These are phyloP conservation scores for Dimocarpus longan DNA, from an alignment of 345 rosid species.

Conservation along the genomic window DNA sequence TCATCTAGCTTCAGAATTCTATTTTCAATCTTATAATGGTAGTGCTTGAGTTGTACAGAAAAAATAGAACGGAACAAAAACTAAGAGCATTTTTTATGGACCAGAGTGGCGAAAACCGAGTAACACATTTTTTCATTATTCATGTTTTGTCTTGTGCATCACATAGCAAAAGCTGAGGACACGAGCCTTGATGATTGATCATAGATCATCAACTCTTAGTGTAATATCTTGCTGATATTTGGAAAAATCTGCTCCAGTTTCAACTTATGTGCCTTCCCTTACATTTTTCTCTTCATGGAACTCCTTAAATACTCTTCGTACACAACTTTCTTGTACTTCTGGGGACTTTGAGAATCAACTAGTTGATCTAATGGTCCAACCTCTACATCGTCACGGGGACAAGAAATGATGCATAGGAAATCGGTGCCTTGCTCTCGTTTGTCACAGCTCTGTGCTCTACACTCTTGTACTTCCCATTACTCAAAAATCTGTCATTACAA, in stretches of 20 bases:
- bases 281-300: slow-evolving; percentile 26
- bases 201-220: background rate
- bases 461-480: slow-evolving; percentile 31
- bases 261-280: slow-evolving; percentile 25
- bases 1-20: too few relatives aligned
- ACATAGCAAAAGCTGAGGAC: background rate
- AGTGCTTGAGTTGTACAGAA: too few relatives aligned
- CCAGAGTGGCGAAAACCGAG: background rate
- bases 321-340: slow-evolving; percentile 21
- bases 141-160: background rate
- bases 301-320: slow-evolving; percentile 28
- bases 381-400: slow-evolving; percentile 22
- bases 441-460: slow-evolving; percentile 31
- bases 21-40: too few relatives aligned
- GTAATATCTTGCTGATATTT: background rate
- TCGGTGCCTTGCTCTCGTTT: slow-evolving; percentile 19
- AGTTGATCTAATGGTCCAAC: slow-evolving; percentile 32
- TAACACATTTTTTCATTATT: background rate
- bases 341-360: background rate
- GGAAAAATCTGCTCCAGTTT: background rate
- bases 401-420: slow-evolving; percentile 32
- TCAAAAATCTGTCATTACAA: slow-evolving; percentile 30
- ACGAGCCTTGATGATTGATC: background rate
- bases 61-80: background rate
- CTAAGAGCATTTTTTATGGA: background rate